phyloP scores from a whole-genome alignment of 2,329 filamentous ascomycete genomes.

The Diaporthe sp. region DNA sequence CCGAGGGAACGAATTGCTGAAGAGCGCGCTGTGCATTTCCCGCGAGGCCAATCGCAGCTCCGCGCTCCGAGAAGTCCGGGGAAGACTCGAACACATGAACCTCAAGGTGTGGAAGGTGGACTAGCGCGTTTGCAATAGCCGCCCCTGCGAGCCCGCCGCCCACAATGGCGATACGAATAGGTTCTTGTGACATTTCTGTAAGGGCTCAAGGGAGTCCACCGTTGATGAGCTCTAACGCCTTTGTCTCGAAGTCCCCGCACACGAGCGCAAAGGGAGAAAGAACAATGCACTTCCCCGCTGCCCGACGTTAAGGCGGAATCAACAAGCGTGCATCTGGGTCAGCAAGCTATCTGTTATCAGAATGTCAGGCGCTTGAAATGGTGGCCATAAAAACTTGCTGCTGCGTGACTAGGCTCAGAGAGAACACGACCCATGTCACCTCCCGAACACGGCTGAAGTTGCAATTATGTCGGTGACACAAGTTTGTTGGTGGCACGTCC shows the following conservation, averaged over 20 bases:
- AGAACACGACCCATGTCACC: no score
- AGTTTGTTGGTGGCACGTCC: no score
- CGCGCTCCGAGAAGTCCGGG: not conserved
- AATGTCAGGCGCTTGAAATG: not conserved
- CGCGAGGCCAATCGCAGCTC: not conserved
- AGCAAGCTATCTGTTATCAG: not conserved
- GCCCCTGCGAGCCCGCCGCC: not conserved
- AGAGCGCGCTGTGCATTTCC: not conserved
- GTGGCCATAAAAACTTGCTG: not conserved
- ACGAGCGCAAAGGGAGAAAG: not conserved
- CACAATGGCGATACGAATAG: not conserved
- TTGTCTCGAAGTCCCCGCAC: not conserved
- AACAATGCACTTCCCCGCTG: not conserved
- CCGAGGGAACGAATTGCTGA: not conserved
- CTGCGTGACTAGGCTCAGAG: no score
- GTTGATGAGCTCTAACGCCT: not conserved
- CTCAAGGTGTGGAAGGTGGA: slow-evolving; percentile 2
- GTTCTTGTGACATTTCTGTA: not conserved
- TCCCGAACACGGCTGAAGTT: no score
- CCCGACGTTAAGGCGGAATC: not conserved
- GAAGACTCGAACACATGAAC: not conserved
- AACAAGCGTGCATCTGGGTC: not conserved
- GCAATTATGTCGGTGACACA: no score
- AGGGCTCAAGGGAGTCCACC: not conserved
- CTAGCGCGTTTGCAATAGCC: not conserved